phyloP scores from a whole-genome alignment of 2,329 filamentous ascomycete genomes.

The Cryphonectria nitschkei region DNA sequence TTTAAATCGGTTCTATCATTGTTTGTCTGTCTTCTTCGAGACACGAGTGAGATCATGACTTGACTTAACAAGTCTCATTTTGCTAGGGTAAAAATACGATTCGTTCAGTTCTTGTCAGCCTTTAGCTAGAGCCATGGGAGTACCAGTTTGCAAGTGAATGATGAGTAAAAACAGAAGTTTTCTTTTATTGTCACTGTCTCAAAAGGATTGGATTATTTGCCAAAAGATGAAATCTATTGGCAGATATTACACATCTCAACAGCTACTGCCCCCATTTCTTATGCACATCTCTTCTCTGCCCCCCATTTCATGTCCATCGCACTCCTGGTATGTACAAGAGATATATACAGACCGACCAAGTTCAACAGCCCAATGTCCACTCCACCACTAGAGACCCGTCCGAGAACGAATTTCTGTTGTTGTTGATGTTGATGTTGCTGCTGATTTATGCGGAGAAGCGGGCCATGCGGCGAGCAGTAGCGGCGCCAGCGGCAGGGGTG shows the following conservation, averaged over 20 bases:
- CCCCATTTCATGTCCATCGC: not conserved
- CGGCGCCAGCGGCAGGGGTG: slow-evolving; percentile 11
- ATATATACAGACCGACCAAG: not conserved
- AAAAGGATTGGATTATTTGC: not conserved
- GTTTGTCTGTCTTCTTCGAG: no score
- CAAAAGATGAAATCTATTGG: slow-evolving; percentile 8
- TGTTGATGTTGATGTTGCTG: no score
- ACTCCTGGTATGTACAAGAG: slow-evolving; percentile 2
- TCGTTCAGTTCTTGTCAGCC: no score
- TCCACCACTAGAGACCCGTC: not conserved
- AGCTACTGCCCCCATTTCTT: not conserved
- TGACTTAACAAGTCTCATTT: no score
- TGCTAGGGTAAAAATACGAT: no score
- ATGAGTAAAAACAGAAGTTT: no score
- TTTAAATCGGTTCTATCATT: no score
- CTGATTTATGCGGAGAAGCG: slow-evolving; percentile 22
- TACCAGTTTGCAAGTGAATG: no score
- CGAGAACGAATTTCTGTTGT: not conserved
- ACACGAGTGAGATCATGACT: no score
- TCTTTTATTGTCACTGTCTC: no score
- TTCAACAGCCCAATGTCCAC: not conserved
- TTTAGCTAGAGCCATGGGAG: no score
- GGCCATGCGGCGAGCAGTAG: slow-evolving; percentile 28
- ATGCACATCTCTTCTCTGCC: not conserved
- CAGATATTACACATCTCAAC: not conserved